Evolutionary conservation across 108 stramenopile genomes (phyloP), one percentile per base, ranked within the genome.

Genomic region (Nannochloropsis oceanica): DNA sequence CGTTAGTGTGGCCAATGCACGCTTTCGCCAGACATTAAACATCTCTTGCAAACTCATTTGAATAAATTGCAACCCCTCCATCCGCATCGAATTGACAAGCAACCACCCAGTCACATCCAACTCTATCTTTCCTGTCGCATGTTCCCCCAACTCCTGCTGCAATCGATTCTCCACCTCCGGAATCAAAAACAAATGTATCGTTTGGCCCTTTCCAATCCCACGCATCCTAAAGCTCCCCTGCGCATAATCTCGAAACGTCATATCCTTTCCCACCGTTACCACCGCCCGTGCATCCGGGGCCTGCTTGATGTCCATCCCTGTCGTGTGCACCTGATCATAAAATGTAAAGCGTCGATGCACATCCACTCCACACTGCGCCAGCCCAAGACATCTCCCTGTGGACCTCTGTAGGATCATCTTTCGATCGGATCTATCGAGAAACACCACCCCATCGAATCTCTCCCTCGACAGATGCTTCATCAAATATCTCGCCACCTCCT

Each of bases 151-250:
- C 59, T 73, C 59, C 80, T 82, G 46, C 24, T 22, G 79, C 59
- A 95, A 85, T 43, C 94, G 85, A 42, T 89, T 83, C 93, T 93
- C 90, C 0, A 96, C 95, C 86, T 98, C 97, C 34, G 96, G 95
- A 83, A 95, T 96, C 27, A 98, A 90, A 82, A 95, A 94, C 8
- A 98, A 83, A 84, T 95, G 93, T 22, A 98, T 91, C 13, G 93
- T 96, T 87, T 98, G 97, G 12, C 97, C 97, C 42, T 93, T 94
- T 9, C 96, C 96, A 79, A 98, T 96, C 8, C 96, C 96, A 26
- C 97, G 90, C 97, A 98, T 98, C 20, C 97, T 91, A 88, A 95
- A 98, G n/a, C 96, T 95, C 24, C 96, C 97, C 50, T 98, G 97
- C 2, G 95, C 96, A 90, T 96, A 97, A 84, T 98, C 97, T 81